These are phyloP conservation scores for Populus tremula DNA, from an alignment of 345 rosid genomes.

Conservation along the genomic window DNA sequence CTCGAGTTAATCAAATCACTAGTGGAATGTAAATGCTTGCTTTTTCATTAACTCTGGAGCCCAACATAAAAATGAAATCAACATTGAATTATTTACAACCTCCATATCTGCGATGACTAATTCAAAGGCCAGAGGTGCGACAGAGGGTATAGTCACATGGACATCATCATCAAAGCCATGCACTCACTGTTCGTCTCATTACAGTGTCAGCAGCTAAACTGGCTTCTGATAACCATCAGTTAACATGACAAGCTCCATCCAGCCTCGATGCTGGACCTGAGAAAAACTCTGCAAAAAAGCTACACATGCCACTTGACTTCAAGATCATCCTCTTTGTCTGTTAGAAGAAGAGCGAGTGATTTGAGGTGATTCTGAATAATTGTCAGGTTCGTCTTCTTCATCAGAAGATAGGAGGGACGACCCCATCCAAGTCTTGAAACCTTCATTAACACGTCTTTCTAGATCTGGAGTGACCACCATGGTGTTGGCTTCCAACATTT, in stretches of 20 bases:
- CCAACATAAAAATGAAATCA: not conserved
- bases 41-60: slow-evolving; percentile 5
- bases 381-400: slow-evolving; percentile 76
- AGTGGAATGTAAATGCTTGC: not conserved
- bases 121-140: not conserved
- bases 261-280: not conserved
- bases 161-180: not conserved
- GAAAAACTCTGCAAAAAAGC: slow-evolving; percentile 1
- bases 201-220: not conserved
- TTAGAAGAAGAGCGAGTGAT: slow-evolving; percentile 22
- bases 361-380: slow-evolving; percentile 47
- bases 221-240: slow-evolving; percentile 16
- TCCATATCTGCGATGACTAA: not conserved
- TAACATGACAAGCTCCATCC: slow-evolving; percentile 2
- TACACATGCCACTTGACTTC: not conserved
- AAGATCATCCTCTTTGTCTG: slow-evolving; percentile 43
- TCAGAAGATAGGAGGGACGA: slow-evolving; percentile 84
- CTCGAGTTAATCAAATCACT: not conserved
- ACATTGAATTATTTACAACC: slow-evolving; percentile 34
- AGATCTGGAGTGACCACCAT: slow-evolving; percentile 69
- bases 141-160: not conserved
- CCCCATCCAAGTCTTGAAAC: slow-evolving; percentile 92
- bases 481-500: slow-evolving; percentile 80
- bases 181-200: not conserved
- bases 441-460: slow-evolving; percentile 78